These are phyloP conservation scores for Candida montana DNA, from an alignment of 805 yeast species.

Conservation along the genomic window DNA sequence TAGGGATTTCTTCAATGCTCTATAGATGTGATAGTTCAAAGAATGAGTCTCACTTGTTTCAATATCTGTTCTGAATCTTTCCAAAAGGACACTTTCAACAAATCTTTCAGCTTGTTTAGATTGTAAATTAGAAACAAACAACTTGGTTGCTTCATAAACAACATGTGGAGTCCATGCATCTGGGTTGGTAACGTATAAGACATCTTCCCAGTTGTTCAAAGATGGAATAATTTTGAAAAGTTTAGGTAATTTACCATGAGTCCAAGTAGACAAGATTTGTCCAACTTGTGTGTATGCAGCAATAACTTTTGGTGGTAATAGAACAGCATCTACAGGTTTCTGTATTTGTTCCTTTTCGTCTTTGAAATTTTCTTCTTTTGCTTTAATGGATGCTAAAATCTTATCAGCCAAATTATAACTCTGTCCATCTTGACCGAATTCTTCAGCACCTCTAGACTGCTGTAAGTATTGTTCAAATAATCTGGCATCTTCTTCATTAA, in stretches of 20 bases:
- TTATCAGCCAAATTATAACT: conserved; percentile 82
- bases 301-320: conserved; percentile 92
- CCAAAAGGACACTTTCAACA: conserved; percentile 60
- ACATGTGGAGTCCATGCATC: conserved; percentile 94
- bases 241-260: conserved; percentile 95
- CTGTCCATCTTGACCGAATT: conserved; percentile 33
- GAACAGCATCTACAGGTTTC: conserved; percentile 63
- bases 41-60: conserved; percentile 72
- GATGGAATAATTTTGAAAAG: conserved; percentile 93
- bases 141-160: conserved; percentile 87
- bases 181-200: conserved; percentile 88
- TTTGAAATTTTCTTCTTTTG: conserved; percentile 47
- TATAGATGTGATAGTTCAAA: conserved; percentile 86
- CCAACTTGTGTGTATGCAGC: conserved; percentile 94
- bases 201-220: conserved; percentile 92
- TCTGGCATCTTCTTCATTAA: conserved; percentile 78
- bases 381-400: conserved; percentile 83
- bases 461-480: conserved; percentile 75
- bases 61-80: conserved; percentile 64
- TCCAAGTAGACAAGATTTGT: conserved; percentile 76
- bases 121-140: conserved; percentile 84
- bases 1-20: conserved; percentile 85
- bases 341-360: conserved; percentile 26
- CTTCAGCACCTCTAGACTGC: conserved; percentile 28
- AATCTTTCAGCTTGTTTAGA: conserved; percentile 87